These are phyloP conservation scores for Immersiella caudata DNA, from an alignment of 495 filamentous ascomycete species.

Conservation along the genomic window DNA sequence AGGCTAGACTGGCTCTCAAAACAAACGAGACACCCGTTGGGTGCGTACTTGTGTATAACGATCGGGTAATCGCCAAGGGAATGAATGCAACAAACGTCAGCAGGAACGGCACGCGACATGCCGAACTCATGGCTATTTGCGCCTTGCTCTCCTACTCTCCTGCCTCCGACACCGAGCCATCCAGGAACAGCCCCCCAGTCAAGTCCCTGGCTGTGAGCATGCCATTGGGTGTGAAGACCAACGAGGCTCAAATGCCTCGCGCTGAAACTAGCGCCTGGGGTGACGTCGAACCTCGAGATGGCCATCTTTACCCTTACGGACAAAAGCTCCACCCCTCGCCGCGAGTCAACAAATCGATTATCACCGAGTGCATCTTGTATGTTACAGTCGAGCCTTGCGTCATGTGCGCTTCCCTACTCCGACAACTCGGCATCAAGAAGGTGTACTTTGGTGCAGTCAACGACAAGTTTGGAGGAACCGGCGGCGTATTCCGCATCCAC, in stretches of 20 bases:
- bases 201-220: not conserved
- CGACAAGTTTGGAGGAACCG: slow-evolving; percentile 94
- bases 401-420: slow-evolving; percentile 94
- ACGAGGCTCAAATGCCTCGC: slow-evolving; percentile 12
- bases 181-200: slow-evolving; percentile 12
- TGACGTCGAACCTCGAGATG: slow-evolving; percentile 47
- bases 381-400: slow-evolving; percentile 97
- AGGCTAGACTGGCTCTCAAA: slow-evolving; percentile 80
- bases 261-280: slow-evolving; percentile 39
- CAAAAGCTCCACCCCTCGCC: slow-evolving; percentile 52
- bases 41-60: slow-evolving; percentile 82
- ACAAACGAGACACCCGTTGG: slow-evolving; percentile 93
- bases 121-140: slow-evolving; percentile 88
- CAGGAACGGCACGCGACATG: slow-evolving; percentile 85
- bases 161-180: slow-evolving; percentile 24
- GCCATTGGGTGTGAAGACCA: slow-evolving; percentile 30
- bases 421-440: slow-evolving; percentile 76
- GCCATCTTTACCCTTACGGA: slow-evolving; percentile 53
- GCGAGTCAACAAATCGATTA: slow-evolving; percentile 52
- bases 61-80: slow-evolving; percentile 74
- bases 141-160: slow-evolving; percentile 44
- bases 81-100: slow-evolving; percentile 97
- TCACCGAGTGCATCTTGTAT: slow-evolving; percentile 78
- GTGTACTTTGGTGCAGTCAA: slow-evolving; percentile 96
- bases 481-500: slow-evolving; percentile 85